Percentiles rank a stretch among this genome's conserved stretches.
phyloP scores from a whole-genome alignment of 2,329 filamentous ascomycete genomes.

The Fusarium sp. region DNA sequence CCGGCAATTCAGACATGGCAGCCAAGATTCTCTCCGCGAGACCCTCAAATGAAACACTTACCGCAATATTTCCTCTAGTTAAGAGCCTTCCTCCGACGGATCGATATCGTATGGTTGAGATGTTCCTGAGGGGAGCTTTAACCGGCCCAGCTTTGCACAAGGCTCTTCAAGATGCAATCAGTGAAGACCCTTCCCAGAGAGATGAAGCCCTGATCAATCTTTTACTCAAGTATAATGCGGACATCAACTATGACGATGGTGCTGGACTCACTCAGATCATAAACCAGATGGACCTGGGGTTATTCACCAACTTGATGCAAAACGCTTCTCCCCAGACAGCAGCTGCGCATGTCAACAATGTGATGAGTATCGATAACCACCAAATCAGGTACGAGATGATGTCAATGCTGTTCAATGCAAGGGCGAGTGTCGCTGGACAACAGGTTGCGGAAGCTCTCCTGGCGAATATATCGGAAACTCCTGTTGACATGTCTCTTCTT shows the following conservation, averaged over 20 bases:
- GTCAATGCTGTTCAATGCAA: constrained; percentile 55
- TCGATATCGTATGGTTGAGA: constrained; percentile 58
- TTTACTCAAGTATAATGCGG: constrained; percentile 60
- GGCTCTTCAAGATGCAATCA: constrained; percentile 62
- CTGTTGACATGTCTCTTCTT: constrained; percentile 60
- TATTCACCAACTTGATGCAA: constrained; percentile 56
- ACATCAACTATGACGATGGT: constrained; percentile 63
- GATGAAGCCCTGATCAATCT: constrained; percentile 62
- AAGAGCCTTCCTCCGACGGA: constrained; percentile 52
- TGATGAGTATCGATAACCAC: constrained; percentile 55
- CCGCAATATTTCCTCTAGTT: constrained; percentile 58
- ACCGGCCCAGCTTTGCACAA: constrained; percentile 56
- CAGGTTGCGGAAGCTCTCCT: constrained; percentile 55
- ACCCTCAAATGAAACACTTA: constrained; percentile 57
- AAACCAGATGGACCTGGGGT: constrained; percentile 54
- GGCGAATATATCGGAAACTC: constrained; percentile 52
- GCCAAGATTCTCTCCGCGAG: constrained; percentile 56
- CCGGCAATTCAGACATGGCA: constrained; percentile 54
- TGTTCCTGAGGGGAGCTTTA: constrained; percentile 59
- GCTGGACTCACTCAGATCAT: constrained; percentile 59
- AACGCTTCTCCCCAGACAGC: constrained; percentile 57
- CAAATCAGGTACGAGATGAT: constrained; percentile 56
- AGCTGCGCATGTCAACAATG: constrained; percentile 56
- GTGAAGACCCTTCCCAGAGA: constrained; percentile 54
- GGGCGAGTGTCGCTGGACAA: constrained; percentile 52